Base-by-base conservation (phyloP, 352 stramenopile species). In the Aphanomyces euteiches region DNA sequence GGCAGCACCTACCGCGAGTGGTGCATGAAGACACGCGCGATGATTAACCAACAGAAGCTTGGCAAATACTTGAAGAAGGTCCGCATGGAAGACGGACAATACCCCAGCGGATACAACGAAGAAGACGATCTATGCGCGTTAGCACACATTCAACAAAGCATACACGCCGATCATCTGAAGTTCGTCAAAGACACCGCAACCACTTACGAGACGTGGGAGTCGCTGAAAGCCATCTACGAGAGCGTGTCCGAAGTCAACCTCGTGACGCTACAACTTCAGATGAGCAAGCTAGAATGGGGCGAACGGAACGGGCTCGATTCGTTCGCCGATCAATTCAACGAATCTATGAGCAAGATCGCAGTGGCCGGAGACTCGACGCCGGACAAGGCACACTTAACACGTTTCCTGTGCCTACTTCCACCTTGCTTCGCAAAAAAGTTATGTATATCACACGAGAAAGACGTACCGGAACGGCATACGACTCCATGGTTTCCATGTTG, bases 151-250 rank as follows among this genome's bases (percentile, higher is more conserved):
- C 56, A 47, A 53, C 36, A 37, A 10, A 61, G 56, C 36, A 61
- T 61, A 12, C 56, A 61, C 56, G 36, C 10, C 21, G 56, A 61
- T n/a, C 56, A 61, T n/a, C 56, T 61, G 21, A 61, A 61, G 21
- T 61, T 37, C 56, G 13, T n/a, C 10, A 10, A 34, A 10, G 21
- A 10, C 21, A 15, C 56, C 10, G 12, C 56, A 10, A 61, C 10
- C 10, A 61, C 56, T 61, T 61, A 61, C 36, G 10, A 61, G n/a
- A 61, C 21, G 21, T 61, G 56, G 56, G 56, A 61, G 21, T 12
- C 56, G 10, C 56, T 61, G 10, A 12, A 19, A 10, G 56, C 56
- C 36, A 61, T 61, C 56, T 61, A 53, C n/a, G 56, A 61, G n/a
- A 61, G 56, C 45, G 45, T 17, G 17, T 50, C 45, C 45, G 45